phyloP scores from a whole-genome alignment of 78 protist species.

The Bigelowiella natans region DNA sequence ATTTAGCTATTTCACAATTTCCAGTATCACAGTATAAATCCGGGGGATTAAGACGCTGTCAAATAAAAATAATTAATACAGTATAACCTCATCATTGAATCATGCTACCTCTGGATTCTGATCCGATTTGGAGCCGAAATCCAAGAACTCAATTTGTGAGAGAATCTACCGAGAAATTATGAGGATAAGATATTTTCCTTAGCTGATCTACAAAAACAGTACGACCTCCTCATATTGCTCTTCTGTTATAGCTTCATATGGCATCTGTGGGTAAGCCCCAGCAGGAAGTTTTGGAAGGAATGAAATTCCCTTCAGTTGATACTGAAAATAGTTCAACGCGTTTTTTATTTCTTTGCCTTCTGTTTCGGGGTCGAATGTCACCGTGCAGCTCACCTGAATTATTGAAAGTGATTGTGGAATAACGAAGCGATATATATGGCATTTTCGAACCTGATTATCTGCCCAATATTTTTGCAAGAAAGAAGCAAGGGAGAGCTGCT shows the following conservation, averaged over 20 bases:
- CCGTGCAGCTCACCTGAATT: conserved; percentile 60
- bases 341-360: conserved; percentile 57
- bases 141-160: no score
- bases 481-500: conserved; percentile 73
- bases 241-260: conserved; percentile 36
- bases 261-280: conserved; percentile 56
- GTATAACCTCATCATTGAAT: no score
- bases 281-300: conserved; percentile 19
- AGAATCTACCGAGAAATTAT: no score
- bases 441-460: conserved; percentile 59
- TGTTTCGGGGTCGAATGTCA: conserved; percentile 62
- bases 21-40: no score
- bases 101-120: no score
- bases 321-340: conserved; percentile 74
- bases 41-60: no score
- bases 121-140: no score
- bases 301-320: conserved; percentile 60
- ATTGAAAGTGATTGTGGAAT: background rate
- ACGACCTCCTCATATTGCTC: background rate
- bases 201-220: no score
- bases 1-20: no score
- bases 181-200: no score
- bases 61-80: no score
- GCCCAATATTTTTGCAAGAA: conserved; percentile 78
- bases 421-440: background rate